Conservation (phyloP, 129 eudicot genomes). For the Arctium lappa region DNA sequence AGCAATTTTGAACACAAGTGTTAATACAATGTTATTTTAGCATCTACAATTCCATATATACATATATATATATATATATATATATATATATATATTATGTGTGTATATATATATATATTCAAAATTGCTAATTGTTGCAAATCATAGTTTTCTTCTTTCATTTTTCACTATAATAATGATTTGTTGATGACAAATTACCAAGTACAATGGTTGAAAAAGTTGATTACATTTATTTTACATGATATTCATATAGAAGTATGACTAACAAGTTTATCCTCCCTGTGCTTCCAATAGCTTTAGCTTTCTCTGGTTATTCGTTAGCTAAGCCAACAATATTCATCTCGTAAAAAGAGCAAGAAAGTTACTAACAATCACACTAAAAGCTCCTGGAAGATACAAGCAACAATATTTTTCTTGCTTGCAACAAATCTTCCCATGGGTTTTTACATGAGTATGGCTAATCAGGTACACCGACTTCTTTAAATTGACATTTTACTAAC, state of each 20-base stretch:
- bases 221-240: too few relatives aligned
- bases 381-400: constrained; percentile 42
- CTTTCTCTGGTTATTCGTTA: constrained; percentile 72
- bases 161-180: background rate
- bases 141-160: background rate
- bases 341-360: constrained; percentile 38
- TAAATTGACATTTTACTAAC: background rate
- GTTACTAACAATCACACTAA: constrained; percentile 14
- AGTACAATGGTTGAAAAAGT: too few relatives aligned
- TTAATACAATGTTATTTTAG: background rate
- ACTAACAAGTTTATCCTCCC: constrained; percentile 98
- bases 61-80: too few relatives aligned
- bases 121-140: background rate
- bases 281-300: constrained; percentile 86
- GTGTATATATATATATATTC: too few relatives aligned
- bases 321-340: constrained; percentile 40
- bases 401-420: constrained; percentile 54
- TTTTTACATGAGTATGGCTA: constrained; percentile 87
- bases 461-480: constrained; percentile 62
- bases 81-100: too few relatives aligned
- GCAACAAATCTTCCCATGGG: constrained; percentile 92
- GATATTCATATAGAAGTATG: too few relatives aligned
- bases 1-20: background rate
- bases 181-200: background rate
- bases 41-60: background rate